Percentiles rank a stretch among this genome's conserved stretches.
These are phyloP conservation scores for Gossypium bickii DNA, from an alignment of 345 rosid species.

Conservation along the genomic window DNA sequence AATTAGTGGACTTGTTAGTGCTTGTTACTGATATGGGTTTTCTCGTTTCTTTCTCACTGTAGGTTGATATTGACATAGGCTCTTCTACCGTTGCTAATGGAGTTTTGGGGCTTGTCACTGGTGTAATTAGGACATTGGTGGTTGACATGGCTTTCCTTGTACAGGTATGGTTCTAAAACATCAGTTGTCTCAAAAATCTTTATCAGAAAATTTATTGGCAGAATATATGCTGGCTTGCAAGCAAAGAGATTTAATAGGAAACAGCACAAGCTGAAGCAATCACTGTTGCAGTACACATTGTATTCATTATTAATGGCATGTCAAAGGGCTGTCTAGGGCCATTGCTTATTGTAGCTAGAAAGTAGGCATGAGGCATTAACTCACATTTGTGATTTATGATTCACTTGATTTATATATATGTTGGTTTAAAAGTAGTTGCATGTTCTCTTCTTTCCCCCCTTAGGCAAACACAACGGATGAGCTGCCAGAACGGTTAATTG, in stretches of 20 bases:
- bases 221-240: neutral
- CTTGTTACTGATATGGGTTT: neutral
- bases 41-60: conserved; percentile 19
- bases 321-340: neutral
- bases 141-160: conserved; percentile 99
- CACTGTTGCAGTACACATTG: neutral
- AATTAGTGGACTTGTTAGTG: neutral
- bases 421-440: neutral
- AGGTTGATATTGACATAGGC: conserved; percentile 96
- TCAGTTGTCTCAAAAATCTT: neutral
- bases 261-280: neutral
- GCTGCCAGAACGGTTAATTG: conserved; percentile 82
- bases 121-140: conserved; percentile 85
- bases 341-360: neutral
- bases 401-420: neutral
- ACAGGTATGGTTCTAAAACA: conserved; percentile 40
- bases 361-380: conserved; percentile 4
- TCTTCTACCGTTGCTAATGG: conserved; percentile 99
- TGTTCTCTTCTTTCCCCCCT: neutral
- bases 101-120: conserved; percentile 92
- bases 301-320: conserved; percentile 1
- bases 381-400: neutral
- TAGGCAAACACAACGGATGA: conserved; percentile 88
- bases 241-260: neutral
- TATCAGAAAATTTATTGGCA: neutral